Evolutionary conservation across 2,329 filamentous ascomycete genomes (phyloP).

Genomic region (Aspergillus sp.): DNA sequence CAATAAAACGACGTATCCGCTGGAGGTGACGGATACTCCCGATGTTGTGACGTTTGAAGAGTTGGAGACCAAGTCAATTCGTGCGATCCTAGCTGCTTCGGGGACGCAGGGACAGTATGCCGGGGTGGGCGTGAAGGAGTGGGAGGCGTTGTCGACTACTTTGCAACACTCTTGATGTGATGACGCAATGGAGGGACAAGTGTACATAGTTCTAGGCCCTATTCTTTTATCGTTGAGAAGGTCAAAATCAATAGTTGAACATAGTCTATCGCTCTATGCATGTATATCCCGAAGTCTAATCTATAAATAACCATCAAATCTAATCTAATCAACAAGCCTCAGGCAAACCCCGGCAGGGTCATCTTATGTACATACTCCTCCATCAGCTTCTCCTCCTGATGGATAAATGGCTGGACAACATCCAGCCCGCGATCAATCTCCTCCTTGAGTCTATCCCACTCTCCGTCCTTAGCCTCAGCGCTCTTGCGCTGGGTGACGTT

Average conservation of each 20-base stretch:
- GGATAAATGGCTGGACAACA: slow-evolving; percentile 42
- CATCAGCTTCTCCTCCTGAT: slow-evolving; percentile 18
- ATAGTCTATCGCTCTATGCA: background rate
- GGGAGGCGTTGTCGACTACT: background rate
- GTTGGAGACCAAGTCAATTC: background rate
- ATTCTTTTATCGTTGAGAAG: too few species aligned
- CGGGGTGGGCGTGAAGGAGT: slow-evolving; percentile 4
- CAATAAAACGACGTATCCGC: background rate
- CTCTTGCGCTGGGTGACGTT: slow-evolving; percentile 7
- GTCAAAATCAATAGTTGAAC: background rate
- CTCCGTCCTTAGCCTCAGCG: slow-evolving; percentile 42
- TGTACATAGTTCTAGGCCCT: too few species aligned
- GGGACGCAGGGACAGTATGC: background rate
- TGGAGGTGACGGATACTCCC: background rate
- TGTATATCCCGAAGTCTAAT: background rate
- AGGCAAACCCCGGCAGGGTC: slow-evolving; percentile 14
- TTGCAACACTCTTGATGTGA: background rate
- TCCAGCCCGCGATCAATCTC: slow-evolving; percentile 54
- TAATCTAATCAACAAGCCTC: background rate
- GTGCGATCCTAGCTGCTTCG: background rate
- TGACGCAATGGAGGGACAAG: too few species aligned
- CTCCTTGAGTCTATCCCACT: slow-evolving; percentile 57
- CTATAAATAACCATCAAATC: background rate
- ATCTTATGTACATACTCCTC: slow-evolving; percentile 19
- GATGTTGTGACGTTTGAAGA: background rate